Evolutionary conservation across 257 asterid genomes (phyloP), one percentile per base, ranked within the genome.

Genomic region (Verbascum thapsus): DNA sequence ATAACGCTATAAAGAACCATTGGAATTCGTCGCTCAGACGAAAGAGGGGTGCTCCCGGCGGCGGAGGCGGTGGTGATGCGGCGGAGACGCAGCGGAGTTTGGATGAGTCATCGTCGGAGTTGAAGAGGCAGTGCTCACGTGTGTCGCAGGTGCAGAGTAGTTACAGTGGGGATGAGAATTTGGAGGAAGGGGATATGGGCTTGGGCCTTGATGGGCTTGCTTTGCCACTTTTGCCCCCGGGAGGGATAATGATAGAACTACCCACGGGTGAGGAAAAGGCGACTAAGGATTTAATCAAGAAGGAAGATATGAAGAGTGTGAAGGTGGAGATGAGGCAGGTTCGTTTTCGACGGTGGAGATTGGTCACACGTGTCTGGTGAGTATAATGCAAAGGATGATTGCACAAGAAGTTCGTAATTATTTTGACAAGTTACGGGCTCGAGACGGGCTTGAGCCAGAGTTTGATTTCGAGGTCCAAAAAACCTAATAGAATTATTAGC

Each of bases 371-470:
- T 75, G 88, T 69, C 53, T 79, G 54, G 74, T 71, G 72, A 48
- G 72, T 30, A 66, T 74, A 38, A 72, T 86, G 79, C 81, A 79
- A 68, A 84, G 72, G 73, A 77, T 83, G 74, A 81, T 86, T n/a
- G 87, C 91, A n/a, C 74, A 75, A 15, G 91, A 86, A 80, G 90
- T 86, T 42, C 83, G 87, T 9, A 71, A 61, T 55, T 81, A 86
- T 68, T 70, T 79, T n/a, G 80, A 81, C 26, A 68, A 75, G 50
- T 38, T 86, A 12, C 65, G 74, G 75, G 79, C 85, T 19, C 63
- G 69, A 34, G 80, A 78, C 22, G 81, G 82, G 48, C 37, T 64
- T 71, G 69, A 40, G 18, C 37, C 49, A 59, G 85, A 67, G 62
- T 58, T 72, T 43, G 72, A 38, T 0, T 56, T 72, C 1, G 15